Conservation (phyloP, 2,329 filamentous ascomycete species). For the Tympanopsis confertula region DNA sequence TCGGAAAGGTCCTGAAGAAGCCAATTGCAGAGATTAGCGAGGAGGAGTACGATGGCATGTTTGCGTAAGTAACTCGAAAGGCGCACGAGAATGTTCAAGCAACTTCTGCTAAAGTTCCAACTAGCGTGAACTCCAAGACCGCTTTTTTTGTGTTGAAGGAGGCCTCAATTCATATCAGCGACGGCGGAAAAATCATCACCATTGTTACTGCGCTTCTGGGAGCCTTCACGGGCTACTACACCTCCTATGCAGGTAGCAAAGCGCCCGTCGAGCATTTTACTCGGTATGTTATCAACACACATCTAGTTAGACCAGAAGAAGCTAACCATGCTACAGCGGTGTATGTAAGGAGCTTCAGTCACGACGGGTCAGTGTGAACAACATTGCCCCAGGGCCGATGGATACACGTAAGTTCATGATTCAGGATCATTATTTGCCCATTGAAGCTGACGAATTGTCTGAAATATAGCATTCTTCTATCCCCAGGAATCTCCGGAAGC, state of each 20-base stretch:
- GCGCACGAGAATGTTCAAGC: too few relatives aligned
- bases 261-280: constrained; percentile 26
- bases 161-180: constrained; percentile 24
- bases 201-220: constrained; percentile 30
- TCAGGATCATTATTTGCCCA: background rate
- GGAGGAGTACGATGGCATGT: constrained; percentile 32
- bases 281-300: constrained; percentile 5
- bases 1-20: constrained; percentile 36
- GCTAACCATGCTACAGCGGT: constrained; percentile 8
- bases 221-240: constrained; percentile 32
- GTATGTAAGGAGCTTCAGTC: constrained; percentile 19
- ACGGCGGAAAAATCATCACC: constrained; percentile 33
- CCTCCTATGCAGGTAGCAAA: constrained; percentile 30
- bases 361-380: constrained; percentile 20
- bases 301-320: background rate
- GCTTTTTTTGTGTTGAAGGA: constrained; percentile 32
- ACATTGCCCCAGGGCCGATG: constrained; percentile 23
- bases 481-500: constrained; percentile 26
- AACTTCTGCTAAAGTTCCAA: background rate
- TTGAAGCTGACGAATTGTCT: constrained; percentile 3
- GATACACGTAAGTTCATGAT: constrained; percentile 20
- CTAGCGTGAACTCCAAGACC: constrained; percentile 30
- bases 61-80: constrained; percentile 28
- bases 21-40: constrained; percentile 28
- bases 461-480: constrained; percentile 27